Evolutionary conservation across 2,329 filamentous ascomycete species (phyloP).

Genomic region (Dactylellina cionopaga): DNA sequence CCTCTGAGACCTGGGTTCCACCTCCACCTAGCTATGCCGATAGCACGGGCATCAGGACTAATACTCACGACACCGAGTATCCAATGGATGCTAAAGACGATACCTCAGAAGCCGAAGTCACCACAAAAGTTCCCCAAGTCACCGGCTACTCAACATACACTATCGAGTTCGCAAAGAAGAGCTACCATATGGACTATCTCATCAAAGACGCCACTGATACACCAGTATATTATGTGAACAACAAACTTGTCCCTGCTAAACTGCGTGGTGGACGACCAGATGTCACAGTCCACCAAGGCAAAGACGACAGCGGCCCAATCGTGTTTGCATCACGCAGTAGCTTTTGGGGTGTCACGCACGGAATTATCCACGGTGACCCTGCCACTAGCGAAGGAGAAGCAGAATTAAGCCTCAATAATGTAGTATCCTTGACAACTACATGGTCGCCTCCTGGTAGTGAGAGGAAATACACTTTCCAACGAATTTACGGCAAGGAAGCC

Average conservation of each 20-base stretch:
- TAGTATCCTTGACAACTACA: conserved; percentile 29
- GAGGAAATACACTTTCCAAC: conserved; percentile 35
- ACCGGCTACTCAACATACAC: conserved; percentile 31
- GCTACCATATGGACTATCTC: conserved; percentile 39
- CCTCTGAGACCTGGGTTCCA: background rate
- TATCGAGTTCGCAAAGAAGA: conserved; percentile 37
- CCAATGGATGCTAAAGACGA: conserved; percentile 21
- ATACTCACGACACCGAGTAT: background rate
- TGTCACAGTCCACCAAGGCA: conserved; percentile 21
- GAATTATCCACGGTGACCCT: conserved; percentile 25
- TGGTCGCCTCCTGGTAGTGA: conserved; percentile 36
- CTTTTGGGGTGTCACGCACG: conserved; percentile 19
- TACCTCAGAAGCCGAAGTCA: background rate
- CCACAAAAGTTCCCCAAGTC: conserved; percentile 15
- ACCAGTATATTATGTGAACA: conserved; percentile 25
- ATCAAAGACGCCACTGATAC: conserved; percentile 33
- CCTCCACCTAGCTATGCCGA: conserved; percentile 27
- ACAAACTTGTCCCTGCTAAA: conserved; percentile 19
- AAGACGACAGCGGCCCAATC: conserved; percentile 4
- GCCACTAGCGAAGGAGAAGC: background rate
- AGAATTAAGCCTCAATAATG: conserved; percentile 26
- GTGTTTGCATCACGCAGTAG: conserved; percentile 34
- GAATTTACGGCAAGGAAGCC: conserved; percentile 35
- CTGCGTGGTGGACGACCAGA: conserved; percentile 36
- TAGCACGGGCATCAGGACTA: background rate